A percentile compares a stretch with the other conserved stretches of the same genome.
Conservation (phyloP, 805 yeast genomes). For the Kuraishia molischiana region DNA sequence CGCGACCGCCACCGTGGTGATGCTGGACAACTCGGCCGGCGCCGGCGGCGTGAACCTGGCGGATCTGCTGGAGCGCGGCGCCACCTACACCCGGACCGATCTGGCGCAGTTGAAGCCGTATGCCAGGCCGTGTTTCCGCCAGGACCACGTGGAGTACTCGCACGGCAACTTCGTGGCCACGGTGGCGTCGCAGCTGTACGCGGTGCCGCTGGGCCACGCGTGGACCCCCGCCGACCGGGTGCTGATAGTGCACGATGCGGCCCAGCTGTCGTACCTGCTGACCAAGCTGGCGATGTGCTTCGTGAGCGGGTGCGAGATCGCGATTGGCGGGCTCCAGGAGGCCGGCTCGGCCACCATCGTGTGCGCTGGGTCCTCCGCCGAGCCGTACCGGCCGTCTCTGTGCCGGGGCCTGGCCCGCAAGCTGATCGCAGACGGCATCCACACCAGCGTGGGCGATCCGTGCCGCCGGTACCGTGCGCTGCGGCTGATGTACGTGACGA, state of each 20-base stretch:
- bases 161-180: conserved; percentile 25
- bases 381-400: no score
- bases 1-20: conserved; percentile 18
- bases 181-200: conserved; percentile 22
- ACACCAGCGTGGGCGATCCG: background rate
- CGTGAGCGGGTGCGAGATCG: background rate
- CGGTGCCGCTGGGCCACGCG: conserved; percentile 15
- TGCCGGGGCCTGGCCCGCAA: no score
- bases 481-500: no score
- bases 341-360: no score
- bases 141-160: conserved; percentile 3
- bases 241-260: conserved; percentile 6
- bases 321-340: conserved; percentile 8
- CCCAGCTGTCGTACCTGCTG: background rate
- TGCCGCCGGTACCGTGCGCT: background rate
- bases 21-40: conserved; percentile 17
- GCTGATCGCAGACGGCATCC: background rate
- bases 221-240: conserved; percentile 18
- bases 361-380: no score
- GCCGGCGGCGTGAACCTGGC: background rate
- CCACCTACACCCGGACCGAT: background rate
- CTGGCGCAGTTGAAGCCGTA: background rate
- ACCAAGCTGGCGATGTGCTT: background rate
- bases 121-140: background rate
- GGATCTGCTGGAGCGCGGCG: background rate